These are phyloP conservation scores for Microdochium bolleyi DNA, from an alignment of 2,329 filamentous ascomycete genomes.

Conservation along the genomic window DNA sequence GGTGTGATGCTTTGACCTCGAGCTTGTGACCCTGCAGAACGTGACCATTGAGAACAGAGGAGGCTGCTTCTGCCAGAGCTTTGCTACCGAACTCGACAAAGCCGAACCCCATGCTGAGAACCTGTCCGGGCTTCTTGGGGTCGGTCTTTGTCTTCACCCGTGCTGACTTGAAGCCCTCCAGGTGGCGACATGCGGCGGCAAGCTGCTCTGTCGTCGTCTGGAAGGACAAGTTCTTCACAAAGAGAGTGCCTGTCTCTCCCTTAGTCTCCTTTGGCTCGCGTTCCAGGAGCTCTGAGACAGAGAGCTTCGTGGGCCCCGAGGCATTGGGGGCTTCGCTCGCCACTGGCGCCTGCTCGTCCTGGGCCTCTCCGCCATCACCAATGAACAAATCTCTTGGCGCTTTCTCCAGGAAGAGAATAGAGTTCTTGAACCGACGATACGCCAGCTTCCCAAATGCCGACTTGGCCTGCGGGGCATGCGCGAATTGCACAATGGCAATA, in stretches of 20 bases:
- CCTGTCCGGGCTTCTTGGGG: constrained; percentile 79
- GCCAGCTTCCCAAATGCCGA: constrained; percentile 78
- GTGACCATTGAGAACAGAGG: constrained; percentile 80
- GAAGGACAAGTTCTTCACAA: constrained; percentile 92
- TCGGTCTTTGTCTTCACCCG: constrained; percentile 90
- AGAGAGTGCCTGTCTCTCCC: constrained; percentile 70
- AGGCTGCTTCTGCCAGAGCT: constrained; percentile 69
- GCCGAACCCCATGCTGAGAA: constrained; percentile 94
- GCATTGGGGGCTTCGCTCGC: neutral
- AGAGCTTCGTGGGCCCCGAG: constrained; percentile 44
- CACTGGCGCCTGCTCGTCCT: neutral
- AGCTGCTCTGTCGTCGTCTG: constrained; percentile 71
- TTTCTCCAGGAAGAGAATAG: constrained; percentile 87
- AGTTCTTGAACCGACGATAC: constrained; percentile 86
- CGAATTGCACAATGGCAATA: constrained; percentile 88
- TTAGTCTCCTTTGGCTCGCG: constrained; percentile 42
- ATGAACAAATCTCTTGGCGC: constrained; percentile 76
- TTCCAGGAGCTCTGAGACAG: constrained; percentile 61
- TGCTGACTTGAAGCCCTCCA: constrained; percentile 84
- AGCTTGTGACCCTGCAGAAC: constrained; percentile 82
- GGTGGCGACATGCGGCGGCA: constrained; percentile 66
- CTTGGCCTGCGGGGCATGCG: constrained; percentile 69
- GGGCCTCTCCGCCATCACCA: constrained; percentile 18
- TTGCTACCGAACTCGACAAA: constrained; percentile 84
- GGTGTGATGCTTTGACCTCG: constrained; percentile 79